Evolutionary conservation across 495 filamentous ascomycete genomes (phyloP).

Genomic region (Aspergillus cristatus): DNA sequence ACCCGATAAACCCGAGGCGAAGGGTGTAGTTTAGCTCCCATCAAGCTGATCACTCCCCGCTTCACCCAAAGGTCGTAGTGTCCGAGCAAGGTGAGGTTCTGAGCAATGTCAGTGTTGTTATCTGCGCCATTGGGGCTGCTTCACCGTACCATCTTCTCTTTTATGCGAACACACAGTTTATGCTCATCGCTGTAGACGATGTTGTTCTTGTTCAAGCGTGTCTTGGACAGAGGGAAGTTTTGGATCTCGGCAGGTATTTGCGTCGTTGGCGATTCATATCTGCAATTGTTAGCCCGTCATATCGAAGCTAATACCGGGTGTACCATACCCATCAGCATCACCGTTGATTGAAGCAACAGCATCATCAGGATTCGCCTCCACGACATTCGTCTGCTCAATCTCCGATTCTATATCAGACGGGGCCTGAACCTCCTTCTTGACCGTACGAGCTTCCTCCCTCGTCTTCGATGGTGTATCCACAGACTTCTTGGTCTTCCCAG

Average conservation of each 20-base stretch:
- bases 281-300: slow-evolving; percentile 13
- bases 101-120: slow-evolving; percentile 10
- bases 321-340: slow-evolving; percentile 19
- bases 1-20: slow-evolving; percentile 48
- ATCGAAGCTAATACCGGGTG: neutral
- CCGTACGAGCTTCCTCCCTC: neutral
- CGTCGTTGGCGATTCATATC: slow-evolving; percentile 26
- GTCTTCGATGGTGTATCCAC: slow-evolving; percentile 2
- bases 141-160: slow-evolving; percentile 31
- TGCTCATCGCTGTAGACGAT: slow-evolving; percentile 33
- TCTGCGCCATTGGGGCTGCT: too few relatives aligned
- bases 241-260: slow-evolving; percentile 24
- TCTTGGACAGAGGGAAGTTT: slow-evolving; percentile 36
- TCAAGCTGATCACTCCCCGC: slow-evolving; percentile 52
- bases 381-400: neutral
- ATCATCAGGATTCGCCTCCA: neutral
- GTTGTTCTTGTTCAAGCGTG: slow-evolving; percentile 28
- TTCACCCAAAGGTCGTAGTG: slow-evolving; percentile 64
- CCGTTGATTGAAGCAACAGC: slow-evolving; percentile 14
- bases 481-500: slow-evolving; percentile 6
- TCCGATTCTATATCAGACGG: slow-evolving; percentile 10
- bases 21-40: slow-evolving; percentile 54
- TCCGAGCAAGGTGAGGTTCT: slow-evolving; percentile 63
- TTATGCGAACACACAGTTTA: slow-evolving; percentile 33
- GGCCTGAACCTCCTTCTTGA: neutral